Percentiles rank a stretch among this genome's conserved stretches.
Evolutionary conservation across 495 filamentous ascomycete genomes (phyloP).

Genomic region (Lentithecium fluviatile): DNA sequence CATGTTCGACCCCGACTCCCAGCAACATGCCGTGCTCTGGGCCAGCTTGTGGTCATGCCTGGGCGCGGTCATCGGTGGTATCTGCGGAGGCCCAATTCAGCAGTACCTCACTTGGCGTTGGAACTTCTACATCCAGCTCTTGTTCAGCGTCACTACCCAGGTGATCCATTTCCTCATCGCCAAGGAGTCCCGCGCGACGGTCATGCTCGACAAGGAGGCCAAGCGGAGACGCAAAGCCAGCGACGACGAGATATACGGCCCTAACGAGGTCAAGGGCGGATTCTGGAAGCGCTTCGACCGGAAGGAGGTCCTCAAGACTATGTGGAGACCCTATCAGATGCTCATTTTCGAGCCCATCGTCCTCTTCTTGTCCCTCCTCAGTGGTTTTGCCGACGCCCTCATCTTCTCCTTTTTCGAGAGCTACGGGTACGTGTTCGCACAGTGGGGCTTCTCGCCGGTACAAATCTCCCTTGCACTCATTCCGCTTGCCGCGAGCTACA

Average conservation of each 20-base stretch:
- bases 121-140: slow-evolving; percentile 51
- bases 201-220: slow-evolving; percentile 59
- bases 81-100: slow-evolving; percentile 77
- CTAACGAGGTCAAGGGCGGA: slow-evolving; percentile 56
- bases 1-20: slow-evolving; percentile 69
- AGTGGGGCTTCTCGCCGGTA: slow-evolving; percentile 56
- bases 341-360: slow-evolving; percentile 76
- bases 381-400: slow-evolving; percentile 76
- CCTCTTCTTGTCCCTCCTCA: slow-evolving; percentile 67
- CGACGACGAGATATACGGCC: slow-evolving; percentile 54
- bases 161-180: slow-evolving; percentile 53
- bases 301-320: slow-evolving; percentile 57
- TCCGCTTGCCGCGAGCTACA: slow-evolving; percentile 59
- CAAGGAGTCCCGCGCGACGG: slow-evolving; percentile 57
- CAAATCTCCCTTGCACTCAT: slow-evolving; percentile 56
- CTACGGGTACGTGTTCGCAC: slow-evolving; percentile 57
- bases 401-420: slow-evolving; percentile 71
- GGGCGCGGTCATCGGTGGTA: slow-evolving; percentile 71
- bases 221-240: slow-evolving; percentile 52
- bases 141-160: slow-evolving; percentile 58
- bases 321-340: slow-evolving; percentile 74
- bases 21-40: slow-evolving; percentile 74
- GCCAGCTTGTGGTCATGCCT: slow-evolving; percentile 33
- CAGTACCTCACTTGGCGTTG: slow-evolving; percentile 67
- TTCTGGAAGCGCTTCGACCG: slow-evolving; percentile 58